phyloP scores from a whole-genome alignment of 352 stramenopile species.

The Globisporangium paddicum region DNA sequence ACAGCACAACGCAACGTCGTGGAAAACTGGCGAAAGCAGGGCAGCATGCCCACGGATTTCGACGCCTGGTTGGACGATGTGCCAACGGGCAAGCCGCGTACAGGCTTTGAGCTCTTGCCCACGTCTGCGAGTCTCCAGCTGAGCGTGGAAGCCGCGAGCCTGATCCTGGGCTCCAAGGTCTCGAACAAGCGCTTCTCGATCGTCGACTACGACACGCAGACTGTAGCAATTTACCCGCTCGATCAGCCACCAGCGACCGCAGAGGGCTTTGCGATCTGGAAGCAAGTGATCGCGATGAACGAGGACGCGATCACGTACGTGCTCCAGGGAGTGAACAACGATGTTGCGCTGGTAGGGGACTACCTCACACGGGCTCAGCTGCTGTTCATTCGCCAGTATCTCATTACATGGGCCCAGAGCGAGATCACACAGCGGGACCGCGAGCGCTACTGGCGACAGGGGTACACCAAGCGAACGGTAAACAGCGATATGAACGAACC shows the following conservation, averaged over 20 bases:
- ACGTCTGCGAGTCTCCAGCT: slow-evolving; percentile 29
- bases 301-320: slow-evolving; percentile 49
- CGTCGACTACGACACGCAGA: slow-evolving; percentile 46
- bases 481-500: slow-evolving; percentile 46
- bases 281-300: slow-evolving; percentile 64
- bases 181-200: slow-evolving; percentile 67
- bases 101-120: slow-evolving; percentile 61
- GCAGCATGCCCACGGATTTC: slow-evolving; percentile 38
- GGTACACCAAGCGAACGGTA: slow-evolving; percentile 32
- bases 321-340: slow-evolving; percentile 56
- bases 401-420: slow-evolving; percentile 48
- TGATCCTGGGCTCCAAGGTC: slow-evolving; percentile 42
- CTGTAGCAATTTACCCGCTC: slow-evolving; percentile 19
- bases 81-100: slow-evolving; percentile 35
- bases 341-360: slow-evolving; percentile 40
- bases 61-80: slow-evolving; percentile 63
- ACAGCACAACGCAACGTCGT: slow-evolving; percentile 42
- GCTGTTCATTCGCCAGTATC: slow-evolving; percentile 50
- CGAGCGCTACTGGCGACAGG: slow-evolving; percentile 56
- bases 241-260: slow-evolving; percentile 29
- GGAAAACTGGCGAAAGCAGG: slow-evolving; percentile 38
- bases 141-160: slow-evolving; percentile 48
- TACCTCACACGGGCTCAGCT: slow-evolving; percentile 56
- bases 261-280: slow-evolving; percentile 70
- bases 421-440: slow-evolving; percentile 43